A percentile compares a stretch with the other conserved stretches of the same genome.
Conservation (phyloP, 2,329 filamentous ascomycete species). For the Herpotrichia juniperi region DNA sequence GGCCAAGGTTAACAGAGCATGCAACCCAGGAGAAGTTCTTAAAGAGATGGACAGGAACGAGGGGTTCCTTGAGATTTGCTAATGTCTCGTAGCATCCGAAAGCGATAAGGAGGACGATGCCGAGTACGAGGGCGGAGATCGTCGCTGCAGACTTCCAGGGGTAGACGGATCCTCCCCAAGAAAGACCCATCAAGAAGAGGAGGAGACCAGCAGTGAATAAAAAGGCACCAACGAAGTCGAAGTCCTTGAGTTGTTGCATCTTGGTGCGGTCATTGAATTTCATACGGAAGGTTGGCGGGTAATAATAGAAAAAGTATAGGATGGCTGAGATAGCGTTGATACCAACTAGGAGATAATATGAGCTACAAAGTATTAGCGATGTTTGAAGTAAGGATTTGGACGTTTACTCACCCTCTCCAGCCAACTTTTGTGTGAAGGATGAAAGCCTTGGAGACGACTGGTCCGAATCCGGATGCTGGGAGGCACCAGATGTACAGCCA, state of each 20-base stretch:
- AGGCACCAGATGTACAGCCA: constrained; percentile 17
- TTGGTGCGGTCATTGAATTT: constrained; percentile 18
- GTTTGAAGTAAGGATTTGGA: background rate
- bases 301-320: constrained; percentile 20
- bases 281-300: constrained; percentile 21
- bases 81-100: constrained; percentile 44
- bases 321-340: constrained; percentile 16
- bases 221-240: constrained; percentile 19
- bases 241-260: constrained; percentile 22
- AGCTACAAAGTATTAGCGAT: background rate
- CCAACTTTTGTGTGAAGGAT: constrained; percentile 13
- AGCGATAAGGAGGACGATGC: constrained; percentile 37
- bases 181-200: constrained; percentile 22
- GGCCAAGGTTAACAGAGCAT: constrained; percentile 37
- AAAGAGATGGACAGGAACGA: constrained; percentile 47
- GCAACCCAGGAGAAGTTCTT: constrained; percentile 40
- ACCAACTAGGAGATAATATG: constrained; percentile 20
- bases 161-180: constrained; percentile 34
- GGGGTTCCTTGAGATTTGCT: constrained; percentile 38
- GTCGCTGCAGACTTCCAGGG: constrained; percentile 50
- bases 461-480: constrained; percentile 15
- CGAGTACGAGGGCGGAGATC: constrained; percentile 47
- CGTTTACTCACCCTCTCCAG: constrained; percentile 16
- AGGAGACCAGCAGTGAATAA: constrained; percentile 21
- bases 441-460: constrained; percentile 15